phyloP scores from a whole-genome alignment of 2,329 filamentous ascomycete species.

The Daldinia sp. region DNA sequence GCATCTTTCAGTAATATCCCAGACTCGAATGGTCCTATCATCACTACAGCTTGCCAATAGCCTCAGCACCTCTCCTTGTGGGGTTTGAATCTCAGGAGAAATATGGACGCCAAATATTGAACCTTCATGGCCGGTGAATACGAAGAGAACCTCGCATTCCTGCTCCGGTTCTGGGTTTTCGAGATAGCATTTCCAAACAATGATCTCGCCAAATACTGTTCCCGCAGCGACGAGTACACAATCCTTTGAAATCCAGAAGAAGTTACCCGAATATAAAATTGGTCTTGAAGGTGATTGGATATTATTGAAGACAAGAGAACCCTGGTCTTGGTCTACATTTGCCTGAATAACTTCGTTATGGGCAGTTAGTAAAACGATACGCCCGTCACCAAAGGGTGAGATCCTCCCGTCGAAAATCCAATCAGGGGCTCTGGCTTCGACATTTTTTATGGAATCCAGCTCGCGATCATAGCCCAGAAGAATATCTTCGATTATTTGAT shows the following conservation, averaged over 20 bases:
- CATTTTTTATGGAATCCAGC: slow-evolving; percentile 34
- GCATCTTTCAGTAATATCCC: slow-evolving; percentile 77
- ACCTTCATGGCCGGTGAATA: slow-evolving; percentile 81
- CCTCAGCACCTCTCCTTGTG: slow-evolving; percentile 59
- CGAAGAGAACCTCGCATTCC: slow-evolving; percentile 61
- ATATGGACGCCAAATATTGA: slow-evolving; percentile 93
- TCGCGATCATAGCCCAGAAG: slow-evolving; percentile 43
- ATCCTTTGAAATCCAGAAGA: slow-evolving; percentile 70
- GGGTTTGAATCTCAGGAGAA: slow-evolving; percentile 65
- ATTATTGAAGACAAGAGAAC: slow-evolving; percentile 58
- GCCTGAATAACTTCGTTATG: slow-evolving; percentile 83
- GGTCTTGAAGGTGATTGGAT: slow-evolving; percentile 77
- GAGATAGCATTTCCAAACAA: slow-evolving; percentile 83
- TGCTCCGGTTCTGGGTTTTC: slow-evolving; percentile 18
- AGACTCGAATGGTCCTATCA: slow-evolving; percentile 88
- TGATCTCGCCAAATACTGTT: slow-evolving; percentile 93
- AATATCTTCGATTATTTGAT: slow-evolving; percentile 53
- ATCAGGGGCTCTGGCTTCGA: slow-evolving; percentile 69
- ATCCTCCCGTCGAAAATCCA: slow-evolving; percentile 80
- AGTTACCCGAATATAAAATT: slow-evolving; percentile 86
- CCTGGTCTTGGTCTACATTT: slow-evolving; percentile 40
- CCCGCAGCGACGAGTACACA: slow-evolving; percentile 84
- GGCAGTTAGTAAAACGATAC: slow-evolving; percentile 78
- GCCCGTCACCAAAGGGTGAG: slow-evolving; percentile 57
- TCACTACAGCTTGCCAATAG: slow-evolving; percentile 95